These are phyloP conservation scores for Emergomyces africanus DNA, from an alignment of 2,329 filamentous ascomycete genomes.

Conservation along the genomic window DNA sequence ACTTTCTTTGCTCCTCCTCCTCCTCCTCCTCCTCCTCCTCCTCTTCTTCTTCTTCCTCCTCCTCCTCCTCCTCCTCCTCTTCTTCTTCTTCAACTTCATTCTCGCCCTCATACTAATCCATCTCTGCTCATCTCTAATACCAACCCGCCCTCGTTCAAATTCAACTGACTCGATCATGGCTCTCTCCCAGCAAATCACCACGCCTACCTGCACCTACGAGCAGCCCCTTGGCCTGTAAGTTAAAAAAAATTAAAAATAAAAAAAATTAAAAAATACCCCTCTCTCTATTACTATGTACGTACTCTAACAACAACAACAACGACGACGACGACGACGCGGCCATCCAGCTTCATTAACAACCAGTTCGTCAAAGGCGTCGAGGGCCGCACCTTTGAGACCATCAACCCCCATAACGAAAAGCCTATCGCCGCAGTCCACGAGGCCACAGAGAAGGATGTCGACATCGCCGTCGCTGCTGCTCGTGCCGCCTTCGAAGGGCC, in stretches of 20 bases:
- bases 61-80: background rate
- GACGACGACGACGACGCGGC: no score
- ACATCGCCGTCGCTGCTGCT: slow-evolving; percentile 69
- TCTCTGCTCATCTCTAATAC: background rate
- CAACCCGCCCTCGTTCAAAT: background rate
- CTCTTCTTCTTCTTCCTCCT: background rate
- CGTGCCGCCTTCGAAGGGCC: slow-evolving; percentile 69
- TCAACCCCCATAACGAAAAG: slow-evolving; percentile 78
- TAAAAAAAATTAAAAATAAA: no score
- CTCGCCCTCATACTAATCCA: background rate
- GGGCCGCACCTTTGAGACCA: slow-evolving; percentile 82
- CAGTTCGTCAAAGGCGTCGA: slow-evolving; percentile 75
- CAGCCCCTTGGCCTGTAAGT: slow-evolving; percentile 29
- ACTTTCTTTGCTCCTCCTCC: no score
- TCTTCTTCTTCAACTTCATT: background rate
- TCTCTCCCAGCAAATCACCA: slow-evolving; percentile 27
- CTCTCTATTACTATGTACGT: no score
- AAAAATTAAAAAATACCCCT: background rate
- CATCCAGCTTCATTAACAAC: slow-evolving; percentile 53
- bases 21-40: no score
- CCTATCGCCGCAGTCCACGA: slow-evolving; percentile 73
- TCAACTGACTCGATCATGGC: slow-evolving; percentile 21
- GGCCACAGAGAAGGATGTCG: slow-evolving; percentile 66
- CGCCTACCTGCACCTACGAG: slow-evolving; percentile 29
- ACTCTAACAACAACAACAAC: background rate